Conservation (phyloP, 2,329 filamentous ascomycete species). For the Ceratocystis harringtonii region DNA sequence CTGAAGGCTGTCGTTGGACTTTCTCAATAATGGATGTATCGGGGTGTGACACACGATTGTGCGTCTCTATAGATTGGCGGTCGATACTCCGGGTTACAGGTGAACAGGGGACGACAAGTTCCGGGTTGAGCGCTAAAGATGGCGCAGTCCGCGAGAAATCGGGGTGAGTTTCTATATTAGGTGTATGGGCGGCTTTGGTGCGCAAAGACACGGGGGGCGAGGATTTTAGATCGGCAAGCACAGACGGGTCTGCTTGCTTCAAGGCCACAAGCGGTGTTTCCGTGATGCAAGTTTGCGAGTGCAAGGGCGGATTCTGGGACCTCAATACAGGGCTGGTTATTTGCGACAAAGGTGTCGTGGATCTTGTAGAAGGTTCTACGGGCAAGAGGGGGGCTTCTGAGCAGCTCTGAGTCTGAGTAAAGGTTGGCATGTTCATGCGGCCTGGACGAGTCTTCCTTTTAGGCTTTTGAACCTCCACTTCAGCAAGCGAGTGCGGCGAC, state of each 20-base stretch:
- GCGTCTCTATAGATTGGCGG: not conserved
- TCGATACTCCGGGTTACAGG: not conserved
- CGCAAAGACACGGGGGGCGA: not conserved
- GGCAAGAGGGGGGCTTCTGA: not conserved
- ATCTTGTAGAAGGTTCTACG: too few relatives aligned
- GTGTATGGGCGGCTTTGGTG: not conserved
- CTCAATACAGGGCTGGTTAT: not conserved
- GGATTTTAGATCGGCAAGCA: not conserved
- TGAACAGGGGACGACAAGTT: not conserved
- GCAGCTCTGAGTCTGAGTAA: constrained; percentile 7
- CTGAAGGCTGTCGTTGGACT: not conserved
- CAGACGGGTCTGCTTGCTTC: not conserved
- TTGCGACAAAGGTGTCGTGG: not conserved
- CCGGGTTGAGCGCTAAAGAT: not conserved
- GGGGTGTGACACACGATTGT: not conserved
- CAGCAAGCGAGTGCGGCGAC: not conserved
- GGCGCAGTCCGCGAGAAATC: not conserved
- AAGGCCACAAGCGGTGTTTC: not conserved
- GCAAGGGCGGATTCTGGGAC: not conserved
- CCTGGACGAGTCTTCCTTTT: constrained; percentile 4
- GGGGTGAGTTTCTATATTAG: not conserved
- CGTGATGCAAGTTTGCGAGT: not conserved
- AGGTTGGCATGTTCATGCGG: constrained; percentile 12
- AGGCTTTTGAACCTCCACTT: not conserved
- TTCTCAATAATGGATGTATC: not conserved